Base-by-base conservation (phyloP, 805 yeast genomes). In the Candida sithepensis region DNA sequence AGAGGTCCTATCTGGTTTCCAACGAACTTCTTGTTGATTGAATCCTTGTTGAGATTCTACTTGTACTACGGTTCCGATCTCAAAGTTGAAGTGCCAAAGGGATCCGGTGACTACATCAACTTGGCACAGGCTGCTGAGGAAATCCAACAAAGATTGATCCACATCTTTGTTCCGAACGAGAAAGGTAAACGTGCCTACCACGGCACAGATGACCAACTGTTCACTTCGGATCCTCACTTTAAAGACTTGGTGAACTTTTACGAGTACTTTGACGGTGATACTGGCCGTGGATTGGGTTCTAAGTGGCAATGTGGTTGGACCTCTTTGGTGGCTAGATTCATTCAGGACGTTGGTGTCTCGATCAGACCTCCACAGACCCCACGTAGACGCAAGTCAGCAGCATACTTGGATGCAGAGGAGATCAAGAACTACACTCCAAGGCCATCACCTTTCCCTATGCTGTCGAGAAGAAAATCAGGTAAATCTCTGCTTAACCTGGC, bases 1-100 rank as follows among this genome's bases (percentile, higher is more conserved):
- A 78, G 97, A 66, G 97, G 97, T 2, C 97, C 97, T 14, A 89
- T 90, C 56, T 90, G 97, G 97, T 89, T 90, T 74, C 96, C 97
- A 19, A 88, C 88, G 12, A 90, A 85, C 60, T 90, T 90, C 66
- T 71, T 90, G 51, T 70, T 90, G 36, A 88, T 90, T 48, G 97
- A 90, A 70, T 81, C 96, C 0, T 72, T 90, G 57, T 94, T 90
- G 67, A 75, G 96, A 58, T 88, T 88, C 66, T 88, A 84, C 65
- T 71, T 90, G 60, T 90, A 89, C 71, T 90, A 89, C 64, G 97
- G 97, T 12, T 82, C 91, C 23, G 84, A 77, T 44, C 78, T 90
- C 61, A 86, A 85, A 66, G 85, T 91, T 43, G 94, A 88, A 67
- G 88, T 91, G 66, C 97, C 97, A 19, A 83, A 79, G 47, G 91